Base-by-base conservation (phyloP, 2,329 filamentous ascomycete genomes). In the Geoglossum cookeanum region DNA sequence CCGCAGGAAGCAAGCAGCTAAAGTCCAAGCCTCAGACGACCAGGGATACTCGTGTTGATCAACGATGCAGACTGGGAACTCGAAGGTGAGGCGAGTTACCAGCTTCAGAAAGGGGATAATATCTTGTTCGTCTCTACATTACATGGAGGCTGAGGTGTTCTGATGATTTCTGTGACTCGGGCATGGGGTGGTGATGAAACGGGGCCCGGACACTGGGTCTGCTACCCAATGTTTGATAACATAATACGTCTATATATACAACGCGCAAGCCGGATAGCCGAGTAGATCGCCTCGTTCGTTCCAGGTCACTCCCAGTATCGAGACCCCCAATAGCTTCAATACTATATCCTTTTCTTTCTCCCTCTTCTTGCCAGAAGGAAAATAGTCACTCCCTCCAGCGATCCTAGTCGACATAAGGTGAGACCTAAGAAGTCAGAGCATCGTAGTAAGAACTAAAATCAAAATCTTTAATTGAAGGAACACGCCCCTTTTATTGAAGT, bases 31-130 rank as follows among this genome's bases (percentile, higher is more conserved):
- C 55, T 55, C 58, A 97, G 91, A 60, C 89, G 92, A 56, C 92
- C 92, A 4, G 92, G 92, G 2, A 95, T 98, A 68, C 79, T 98
- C 48, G 91, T 96, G 32, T 77, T 98, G 58, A 94, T 98, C 69
- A 98, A 98, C 68, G 92, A 98, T 64, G 87, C 89, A 30, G 92
- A 98, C 69, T 98, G 92, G 92, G 92, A 97, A 70, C 79, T 98
- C 11, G 92, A 97, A 71, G 92, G 90, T 17, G 91, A 97, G 71
- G 89, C 92, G 67, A 78, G 81, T 62, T 97, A 97, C 67, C 83
- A 89, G 70, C 72, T 98, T 58, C 82, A 91, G 70, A 71, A 75
- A 60, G 79, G 82, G 59, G 92, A 98, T 72, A 91, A 86, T 67
- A 86, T 98, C 63, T 75, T 97, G 62, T 98, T 98, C 71, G 90